phyloP scores from a whole-genome alignment of 495 filamentous ascomycete genomes.

The Aspergillus affinis region DNA sequence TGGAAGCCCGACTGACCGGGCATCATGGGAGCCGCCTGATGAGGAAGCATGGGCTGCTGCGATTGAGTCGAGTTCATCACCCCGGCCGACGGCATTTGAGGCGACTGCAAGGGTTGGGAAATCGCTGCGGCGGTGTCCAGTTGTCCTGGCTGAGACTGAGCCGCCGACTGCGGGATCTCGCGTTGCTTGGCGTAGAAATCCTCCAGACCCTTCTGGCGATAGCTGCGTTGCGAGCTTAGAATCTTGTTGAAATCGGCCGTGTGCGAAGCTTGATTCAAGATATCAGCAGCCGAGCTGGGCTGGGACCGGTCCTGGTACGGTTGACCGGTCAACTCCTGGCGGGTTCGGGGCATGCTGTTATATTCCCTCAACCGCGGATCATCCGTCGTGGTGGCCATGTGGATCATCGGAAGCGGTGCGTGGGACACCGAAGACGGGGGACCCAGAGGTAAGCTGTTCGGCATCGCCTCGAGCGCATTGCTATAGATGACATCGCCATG shows the following conservation, averaged over 20 bases:
- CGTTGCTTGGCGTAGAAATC: constrained; percentile 76
- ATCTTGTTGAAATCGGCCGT: constrained; percentile 88
- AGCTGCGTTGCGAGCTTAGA: constrained; percentile 69
- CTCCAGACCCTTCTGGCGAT: constrained; percentile 72
- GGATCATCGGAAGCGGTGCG: constrained; percentile 80
- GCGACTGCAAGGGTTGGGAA: constrained; percentile 47
- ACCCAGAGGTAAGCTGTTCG: constrained; percentile 69
- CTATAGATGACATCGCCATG: constrained; percentile 83
- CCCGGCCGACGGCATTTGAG: constrained; percentile 38
- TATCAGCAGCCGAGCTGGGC: constrained; percentile 74
- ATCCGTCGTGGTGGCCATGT: constrained; percentile 71
- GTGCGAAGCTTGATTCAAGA: constrained; percentile 83
- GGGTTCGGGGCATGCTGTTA: constrained; percentile 75
- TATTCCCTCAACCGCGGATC: constrained; percentile 81
- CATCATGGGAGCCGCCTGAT: constrained; percentile 46
- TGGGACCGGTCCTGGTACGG: constrained; percentile 87
- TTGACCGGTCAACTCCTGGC: constrained; percentile 86
- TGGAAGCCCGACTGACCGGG: constrained; percentile 34
- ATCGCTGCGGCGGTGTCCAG: constrained; percentile 49
- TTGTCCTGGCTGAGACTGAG: constrained; percentile 46
- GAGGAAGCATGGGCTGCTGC: constrained; percentile 38
- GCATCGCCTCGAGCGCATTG: constrained; percentile 63
- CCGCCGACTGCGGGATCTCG: constrained; percentile 62
- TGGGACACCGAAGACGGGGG: constrained; percentile 60
- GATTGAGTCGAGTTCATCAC: constrained; percentile 41